Base-by-base conservation (phyloP, 495 filamentous ascomycete genomes). In the Trichoderma reesei region DNA sequence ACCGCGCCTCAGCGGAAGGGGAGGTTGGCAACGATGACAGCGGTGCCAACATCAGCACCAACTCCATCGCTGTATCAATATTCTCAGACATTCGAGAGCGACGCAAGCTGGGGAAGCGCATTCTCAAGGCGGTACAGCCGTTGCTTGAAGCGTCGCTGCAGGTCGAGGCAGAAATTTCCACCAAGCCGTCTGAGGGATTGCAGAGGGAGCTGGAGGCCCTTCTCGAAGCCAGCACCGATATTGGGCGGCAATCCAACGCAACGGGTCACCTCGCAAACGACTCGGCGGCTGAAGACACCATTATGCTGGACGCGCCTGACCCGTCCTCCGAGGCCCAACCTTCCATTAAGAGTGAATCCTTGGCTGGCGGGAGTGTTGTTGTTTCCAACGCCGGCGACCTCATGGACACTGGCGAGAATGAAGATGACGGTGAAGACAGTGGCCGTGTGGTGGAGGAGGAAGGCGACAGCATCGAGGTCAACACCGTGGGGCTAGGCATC, bases 111-210 rank as follows among this genome's bases (percentile, higher is more conserved):
- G 93, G 88, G 14, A 96, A 93, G 72, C 82, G 90, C 51, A 92
- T 97, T 61, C 80, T 96, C 65, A 91, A 90, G 72, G 82, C 85
- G 3, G 81, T 96, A 33, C 88, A 94, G 71, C 83, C 85, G 18
- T 80, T 84, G 44, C 76, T 96, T 7, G 90, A 96, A 72, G 84
- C 86, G 56, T 90, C 91, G 3, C 76, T 89, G 51, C 80, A 82
- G 61, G 90, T 89, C 42, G 93, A 98, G 73, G 85, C 87, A 46
- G 91, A 95, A 54, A 77, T 96, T 9, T 85, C 78, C 63, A 80
- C 85, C 64, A 86, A 83, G 67, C 80, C 88, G 9, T 85, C 84
- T 61, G 90, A 92, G 62, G 81, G 82, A 41, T 83, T 89, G 60
- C 74, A 89, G 38, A 84, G 86, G 65, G 86, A 94, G 66, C 78